These are phyloP conservation scores for Phytophthora hybrid DNA, from an alignment of 352 stramenopile species.

Conservation along the genomic window DNA sequence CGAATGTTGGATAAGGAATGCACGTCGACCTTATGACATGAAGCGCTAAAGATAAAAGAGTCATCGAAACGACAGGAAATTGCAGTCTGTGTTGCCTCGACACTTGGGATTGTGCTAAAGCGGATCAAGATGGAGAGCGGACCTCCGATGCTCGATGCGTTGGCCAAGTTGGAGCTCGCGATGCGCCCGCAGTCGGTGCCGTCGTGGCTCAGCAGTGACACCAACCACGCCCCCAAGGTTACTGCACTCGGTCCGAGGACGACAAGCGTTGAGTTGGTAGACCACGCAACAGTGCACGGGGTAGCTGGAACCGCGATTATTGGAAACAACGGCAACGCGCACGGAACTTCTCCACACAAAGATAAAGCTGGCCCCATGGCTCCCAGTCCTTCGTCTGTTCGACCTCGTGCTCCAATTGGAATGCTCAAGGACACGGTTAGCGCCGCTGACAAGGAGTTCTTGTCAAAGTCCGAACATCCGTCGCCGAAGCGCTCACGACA, in stretches of 20 bases:
- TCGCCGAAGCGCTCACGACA: no score
- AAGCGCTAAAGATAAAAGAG: no score
- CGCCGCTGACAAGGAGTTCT: conserved; percentile 48
- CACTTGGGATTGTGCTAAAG: no score
- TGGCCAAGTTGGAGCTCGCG: no score
- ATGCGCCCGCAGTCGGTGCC: conserved; percentile 78
- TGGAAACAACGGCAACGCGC: neutral
- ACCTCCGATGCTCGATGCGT: conserved; percentile 69
- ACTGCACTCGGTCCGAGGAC: conserved; percentile 60
- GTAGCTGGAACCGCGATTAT: neutral
- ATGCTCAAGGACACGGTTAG: conserved; percentile 53
- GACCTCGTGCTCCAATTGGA: conserved; percentile 65
- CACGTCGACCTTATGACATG: conserved; percentile 3
- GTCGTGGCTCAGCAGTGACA: conserved; percentile 80
- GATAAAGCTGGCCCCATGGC: conserved; percentile 34
- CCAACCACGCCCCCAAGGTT: conserved; percentile 72
- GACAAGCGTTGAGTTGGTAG: conserved; percentile 62
- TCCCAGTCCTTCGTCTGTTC: conserved; percentile 45
- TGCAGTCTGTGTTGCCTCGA: no score
- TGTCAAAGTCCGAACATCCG: conserved; percentile 51
- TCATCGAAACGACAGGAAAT: no score
- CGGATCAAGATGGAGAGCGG: no score
- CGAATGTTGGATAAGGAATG: neutral
- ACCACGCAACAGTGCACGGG: conserved; percentile 26
- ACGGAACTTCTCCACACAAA: conserved; percentile 22